A percentile compares a stretch with the other conserved stretches of the same genome.
Evolutionary conservation across 768 basidiomycete species (phyloP).

Genomic region (Russula olivacea): DNA sequence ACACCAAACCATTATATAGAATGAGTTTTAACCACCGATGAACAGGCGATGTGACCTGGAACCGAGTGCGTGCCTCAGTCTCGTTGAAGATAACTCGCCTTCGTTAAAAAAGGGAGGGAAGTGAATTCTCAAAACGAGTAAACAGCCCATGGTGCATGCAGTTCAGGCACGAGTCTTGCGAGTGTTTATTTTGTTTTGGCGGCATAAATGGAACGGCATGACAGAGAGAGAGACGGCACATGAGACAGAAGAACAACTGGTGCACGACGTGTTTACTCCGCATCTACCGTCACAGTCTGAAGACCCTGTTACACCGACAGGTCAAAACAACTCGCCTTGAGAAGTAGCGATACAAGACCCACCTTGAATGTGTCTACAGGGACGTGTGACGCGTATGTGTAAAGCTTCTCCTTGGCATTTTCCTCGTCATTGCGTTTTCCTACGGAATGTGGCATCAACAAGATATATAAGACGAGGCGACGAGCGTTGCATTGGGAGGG

Average conservation of each 20-base stretch:
- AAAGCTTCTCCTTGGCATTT: conserved; percentile 97
- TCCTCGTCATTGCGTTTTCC: conserved; percentile 99
- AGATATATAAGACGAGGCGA: neutral
- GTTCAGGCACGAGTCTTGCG: neutral
- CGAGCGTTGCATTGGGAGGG: too few relatives aligned
- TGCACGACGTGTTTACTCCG: conserved; percentile 48
- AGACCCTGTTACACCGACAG: conserved; percentile 53
- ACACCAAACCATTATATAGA: neutral
- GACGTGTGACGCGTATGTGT: conserved; percentile 82
- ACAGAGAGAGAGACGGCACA: neutral
- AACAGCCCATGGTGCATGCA: neutral
- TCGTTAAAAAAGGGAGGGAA: neutral
- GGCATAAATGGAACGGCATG: conserved; percentile 2
- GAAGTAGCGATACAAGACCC: conserved; percentile 28
- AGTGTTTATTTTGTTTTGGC: neutral
- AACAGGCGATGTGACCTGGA: neutral
- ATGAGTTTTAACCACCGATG: neutral
- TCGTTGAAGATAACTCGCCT: neutral
- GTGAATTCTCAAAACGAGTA: neutral
- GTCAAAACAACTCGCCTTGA: conserved; percentile 19
- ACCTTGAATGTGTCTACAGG: conserved; percentile 81
- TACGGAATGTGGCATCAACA: conserved; percentile 30
- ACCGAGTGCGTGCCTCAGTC: neutral
- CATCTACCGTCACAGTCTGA: conserved; percentile 76
- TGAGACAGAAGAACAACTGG: conserved; percentile 2